These are phyloP conservation scores for Jatropha multifida DNA, from an alignment of 441 rosid species.

Conservation along the genomic window DNA sequence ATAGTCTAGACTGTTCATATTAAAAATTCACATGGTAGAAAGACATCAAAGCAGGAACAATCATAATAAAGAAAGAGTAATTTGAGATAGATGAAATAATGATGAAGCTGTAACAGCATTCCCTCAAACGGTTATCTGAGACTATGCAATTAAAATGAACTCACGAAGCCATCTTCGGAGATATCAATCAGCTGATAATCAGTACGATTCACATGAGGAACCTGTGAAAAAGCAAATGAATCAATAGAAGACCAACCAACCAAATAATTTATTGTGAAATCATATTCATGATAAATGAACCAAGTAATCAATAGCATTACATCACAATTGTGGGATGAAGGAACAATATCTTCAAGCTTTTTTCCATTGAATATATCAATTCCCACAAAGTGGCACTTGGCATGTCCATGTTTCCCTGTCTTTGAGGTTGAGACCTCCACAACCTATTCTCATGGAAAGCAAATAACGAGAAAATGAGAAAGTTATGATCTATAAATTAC, in stretches of 20 bases:
- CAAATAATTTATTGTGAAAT: not conserved
- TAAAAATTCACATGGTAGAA: not conserved
- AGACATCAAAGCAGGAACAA: not conserved
- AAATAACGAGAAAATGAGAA: not conserved
- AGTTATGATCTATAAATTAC: not conserved
- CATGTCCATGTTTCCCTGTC: constrained; percentile 94
- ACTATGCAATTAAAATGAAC: constrained; percentile 2
- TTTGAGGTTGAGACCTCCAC: constrained; percentile 93
- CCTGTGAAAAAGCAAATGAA: constrained; percentile 36
- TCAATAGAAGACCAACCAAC: constrained; percentile 10
- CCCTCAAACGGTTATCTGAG: not conserved
- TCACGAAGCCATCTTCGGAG: constrained; percentile 95
- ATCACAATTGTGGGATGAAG: constrained; percentile 94
- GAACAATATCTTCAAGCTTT: constrained; percentile 89
- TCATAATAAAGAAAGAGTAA: not conserved
- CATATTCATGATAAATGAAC: not conserved
- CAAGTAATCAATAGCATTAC: constrained; percentile 32
- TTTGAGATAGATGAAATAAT: not conserved
- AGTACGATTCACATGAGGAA: constrained; percentile 88
- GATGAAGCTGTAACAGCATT: not conserved
- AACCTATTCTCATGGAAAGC: constrained; percentile 44
- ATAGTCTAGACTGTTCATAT: not conserved
- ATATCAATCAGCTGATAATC: constrained; percentile 92
- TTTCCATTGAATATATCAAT: constrained; percentile 87
- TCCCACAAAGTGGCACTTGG: constrained; percentile 87